These are phyloP conservation scores for Ceratocystis cacaofunesta DNA, from an alignment of 2,329 filamentous ascomycete species.

Conservation along the genomic window DNA sequence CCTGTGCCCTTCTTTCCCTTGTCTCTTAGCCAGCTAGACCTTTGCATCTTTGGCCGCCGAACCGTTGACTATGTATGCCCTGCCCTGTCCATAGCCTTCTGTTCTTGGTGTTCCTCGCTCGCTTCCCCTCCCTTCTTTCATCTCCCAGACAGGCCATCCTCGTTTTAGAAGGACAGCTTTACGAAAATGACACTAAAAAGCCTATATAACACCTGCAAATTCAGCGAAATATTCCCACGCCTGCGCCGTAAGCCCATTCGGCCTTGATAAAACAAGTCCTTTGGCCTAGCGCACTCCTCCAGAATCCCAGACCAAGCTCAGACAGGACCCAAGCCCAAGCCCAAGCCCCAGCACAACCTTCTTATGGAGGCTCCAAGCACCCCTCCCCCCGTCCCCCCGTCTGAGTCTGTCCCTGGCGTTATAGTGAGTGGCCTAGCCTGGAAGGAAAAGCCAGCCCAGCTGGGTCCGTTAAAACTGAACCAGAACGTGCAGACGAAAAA, in stretches of 20 bases:
- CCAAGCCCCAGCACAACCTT: not conserved
- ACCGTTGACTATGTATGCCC: not conserved
- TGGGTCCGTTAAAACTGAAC: not conserved
- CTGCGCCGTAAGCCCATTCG: slow-evolving; percentile 9
- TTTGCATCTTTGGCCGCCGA: too few relatives aligned
- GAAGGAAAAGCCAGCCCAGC: not conserved
- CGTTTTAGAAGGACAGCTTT: not conserved
- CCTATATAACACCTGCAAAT: slow-evolving; percentile 1
- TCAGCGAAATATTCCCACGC: slow-evolving; percentile 8
- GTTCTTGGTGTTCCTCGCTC: not conserved
- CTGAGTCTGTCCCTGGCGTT: not conserved
- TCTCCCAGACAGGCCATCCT: not conserved
- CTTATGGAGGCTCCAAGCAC: slow-evolving; percentile 1
- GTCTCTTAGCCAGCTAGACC: too few relatives aligned
- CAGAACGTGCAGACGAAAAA: not conserved
- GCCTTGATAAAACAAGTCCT: slow-evolving; percentile 13
- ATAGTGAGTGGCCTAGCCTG: not conserved
- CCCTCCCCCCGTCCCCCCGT: not conserved
- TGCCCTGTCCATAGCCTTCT: not conserved
- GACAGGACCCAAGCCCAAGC: slow-evolving; percentile 10
- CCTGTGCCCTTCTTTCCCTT: too few relatives aligned
- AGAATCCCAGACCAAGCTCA: slow-evolving; percentile 13
- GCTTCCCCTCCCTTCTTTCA: not conserved
- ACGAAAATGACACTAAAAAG: slow-evolving; percentile 3
- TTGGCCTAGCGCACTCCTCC: slow-evolving; percentile 11